A percentile compares a stretch with the other conserved stretches of the same genome.
Evolutionary conservation across 805 yeast genomes (phyloP).

Genomic region (Nakazawaea siamensis): DNA sequence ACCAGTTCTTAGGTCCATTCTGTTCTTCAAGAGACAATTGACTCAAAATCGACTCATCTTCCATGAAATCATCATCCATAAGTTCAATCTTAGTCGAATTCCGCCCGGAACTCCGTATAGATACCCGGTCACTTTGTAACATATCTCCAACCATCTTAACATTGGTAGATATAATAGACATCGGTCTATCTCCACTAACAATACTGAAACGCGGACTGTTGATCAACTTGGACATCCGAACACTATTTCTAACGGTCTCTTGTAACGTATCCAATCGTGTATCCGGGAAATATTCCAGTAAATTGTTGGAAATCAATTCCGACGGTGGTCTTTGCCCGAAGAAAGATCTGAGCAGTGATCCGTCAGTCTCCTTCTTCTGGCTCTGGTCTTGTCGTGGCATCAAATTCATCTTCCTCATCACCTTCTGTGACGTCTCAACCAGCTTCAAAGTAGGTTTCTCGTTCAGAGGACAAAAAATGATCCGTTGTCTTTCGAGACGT

Average conservation of each 20-base stretch:
- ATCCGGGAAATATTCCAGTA: constrained; percentile 88
- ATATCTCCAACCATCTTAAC: constrained; percentile 45
- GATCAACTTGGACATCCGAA: constrained; percentile 64
- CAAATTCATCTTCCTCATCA: too few species aligned
- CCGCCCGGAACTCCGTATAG: constrained; percentile 15
- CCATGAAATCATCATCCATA: constrained; percentile 29
- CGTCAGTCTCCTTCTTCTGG: background rate
- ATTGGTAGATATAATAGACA: constrained; percentile 19
- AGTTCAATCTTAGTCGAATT: constrained; percentile 33
- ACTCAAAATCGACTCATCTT: constrained; percentile 31
- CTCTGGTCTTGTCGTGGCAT: background rate
- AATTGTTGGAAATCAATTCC: constrained; percentile 80
- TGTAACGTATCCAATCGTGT: constrained; percentile 64
- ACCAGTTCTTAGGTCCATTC: constrained; percentile 75
- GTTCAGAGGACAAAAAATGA: constrained; percentile 56
- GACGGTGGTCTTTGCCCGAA: constrained; percentile 93
- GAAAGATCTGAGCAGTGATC: constrained; percentile 34
- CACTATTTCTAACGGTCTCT: constrained; percentile 77
- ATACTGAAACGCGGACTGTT: constrained; percentile 11
- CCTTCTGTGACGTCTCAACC: too few species aligned
- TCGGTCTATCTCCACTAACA: constrained; percentile 13
- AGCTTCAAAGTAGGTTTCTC: constrained; percentile 65
- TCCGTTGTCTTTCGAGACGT: constrained; percentile 59
- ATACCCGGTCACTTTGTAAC: constrained; percentile 20
- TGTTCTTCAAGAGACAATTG: constrained; percentile 25